Percentiles rank a stretch among this genome's conserved stretches.
Evolutionary conservation across 2,329 filamentous ascomycete genomes (phyloP).

Genomic region (Gremmenia infestans): DNA sequence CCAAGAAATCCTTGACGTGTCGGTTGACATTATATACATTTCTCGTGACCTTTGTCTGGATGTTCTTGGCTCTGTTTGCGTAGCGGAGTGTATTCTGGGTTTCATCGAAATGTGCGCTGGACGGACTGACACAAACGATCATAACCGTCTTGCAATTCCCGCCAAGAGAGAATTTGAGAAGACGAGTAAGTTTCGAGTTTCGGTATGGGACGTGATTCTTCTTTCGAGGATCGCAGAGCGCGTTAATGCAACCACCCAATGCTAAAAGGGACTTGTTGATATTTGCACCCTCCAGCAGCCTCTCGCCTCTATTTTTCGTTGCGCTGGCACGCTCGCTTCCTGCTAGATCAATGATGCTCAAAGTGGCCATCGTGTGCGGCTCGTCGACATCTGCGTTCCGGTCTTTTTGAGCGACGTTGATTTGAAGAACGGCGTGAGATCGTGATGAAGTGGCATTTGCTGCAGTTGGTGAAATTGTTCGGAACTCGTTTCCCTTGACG

Average conservation of each 20-base stretch:
- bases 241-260: conserved; percentile 95
- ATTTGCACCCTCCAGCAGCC: conserved; percentile 89
- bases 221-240: conserved; percentile 87
- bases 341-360: conserved; percentile 96
- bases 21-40: conserved; percentile 99
- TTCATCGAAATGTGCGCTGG: conserved; percentile 94
- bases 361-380: conserved; percentile 94
- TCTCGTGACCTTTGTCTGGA: conserved; percentile 98
- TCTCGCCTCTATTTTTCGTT: conserved; percentile 91
- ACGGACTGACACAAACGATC: conserved; percentile 98
- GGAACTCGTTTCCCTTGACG: conserved; percentile 85
- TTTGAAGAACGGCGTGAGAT: conserved; percentile 94
- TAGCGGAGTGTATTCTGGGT: conserved; percentile 97
- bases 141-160: conserved; percentile 99
- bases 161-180: conserved; percentile 94
- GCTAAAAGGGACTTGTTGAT: conserved; percentile 98
- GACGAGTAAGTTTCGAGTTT: conserved; percentile 92
- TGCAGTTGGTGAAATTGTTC: conserved; percentile 94
- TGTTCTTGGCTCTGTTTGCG: conserved; percentile 97
- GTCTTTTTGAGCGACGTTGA: conserved; percentile 93
- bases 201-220: conserved; percentile 93
- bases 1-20: conserved; percentile 97
- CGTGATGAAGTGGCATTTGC: conserved; percentile 96
- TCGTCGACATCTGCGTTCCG: conserved; percentile 89
- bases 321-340: conserved; percentile 94